Conservation (phyloP, 169 alveolate genomes). For the Ichthyophthirius multifiliis region DNA sequence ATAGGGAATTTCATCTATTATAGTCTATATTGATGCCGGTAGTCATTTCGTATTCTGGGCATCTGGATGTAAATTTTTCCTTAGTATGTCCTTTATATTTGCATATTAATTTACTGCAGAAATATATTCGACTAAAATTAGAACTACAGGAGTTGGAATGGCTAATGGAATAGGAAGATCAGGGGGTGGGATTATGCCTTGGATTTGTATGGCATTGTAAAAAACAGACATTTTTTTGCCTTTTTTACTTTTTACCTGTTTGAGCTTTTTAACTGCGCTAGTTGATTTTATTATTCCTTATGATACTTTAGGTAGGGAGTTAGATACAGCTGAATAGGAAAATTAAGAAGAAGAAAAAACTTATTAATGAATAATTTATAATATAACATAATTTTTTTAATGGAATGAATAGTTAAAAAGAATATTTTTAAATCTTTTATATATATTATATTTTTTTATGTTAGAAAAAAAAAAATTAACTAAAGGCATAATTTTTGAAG, state of each 20-base stretch:
- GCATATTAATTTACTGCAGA: slow-evolving; percentile 33
- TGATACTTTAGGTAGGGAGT: slow-evolving; percentile 32
- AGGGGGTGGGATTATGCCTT: slow-evolving; percentile 35
- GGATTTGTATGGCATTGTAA: slow-evolving; percentile 12
- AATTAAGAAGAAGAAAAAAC: slow-evolving; percentile 53
- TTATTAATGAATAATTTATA: no score
- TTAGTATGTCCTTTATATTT: slow-evolving; percentile 38
- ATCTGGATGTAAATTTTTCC: slow-evolving; percentile 34
- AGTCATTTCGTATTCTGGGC: slow-evolving; percentile 32
- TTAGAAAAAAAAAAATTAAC: no score
- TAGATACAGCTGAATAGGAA: slow-evolving; percentile 28
- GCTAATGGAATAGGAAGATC: slow-evolving; percentile 39
- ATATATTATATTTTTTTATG: no score
- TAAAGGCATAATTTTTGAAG: no score
- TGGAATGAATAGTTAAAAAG: no score
- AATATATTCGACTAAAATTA: slow-evolving; percentile 34
- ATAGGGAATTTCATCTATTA: background rate
- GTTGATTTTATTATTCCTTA: slow-evolving; percentile 12
- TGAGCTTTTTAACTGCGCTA: slow-evolving; percentile 9
- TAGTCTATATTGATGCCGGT: slow-evolving; percentile 14
- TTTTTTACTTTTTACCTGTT: slow-evolving; percentile 16
- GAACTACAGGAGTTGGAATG: slow-evolving; percentile 46
- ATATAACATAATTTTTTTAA: no score
- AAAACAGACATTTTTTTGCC: slow-evolving; percentile 20
- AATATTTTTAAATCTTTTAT: no score